Evolutionary conservation across 225 moss, liverwort and hornwort genomes (phyloP), one percentile per base, ranked within the genome.

Genomic region (Physcomitrium patens): DNA sequence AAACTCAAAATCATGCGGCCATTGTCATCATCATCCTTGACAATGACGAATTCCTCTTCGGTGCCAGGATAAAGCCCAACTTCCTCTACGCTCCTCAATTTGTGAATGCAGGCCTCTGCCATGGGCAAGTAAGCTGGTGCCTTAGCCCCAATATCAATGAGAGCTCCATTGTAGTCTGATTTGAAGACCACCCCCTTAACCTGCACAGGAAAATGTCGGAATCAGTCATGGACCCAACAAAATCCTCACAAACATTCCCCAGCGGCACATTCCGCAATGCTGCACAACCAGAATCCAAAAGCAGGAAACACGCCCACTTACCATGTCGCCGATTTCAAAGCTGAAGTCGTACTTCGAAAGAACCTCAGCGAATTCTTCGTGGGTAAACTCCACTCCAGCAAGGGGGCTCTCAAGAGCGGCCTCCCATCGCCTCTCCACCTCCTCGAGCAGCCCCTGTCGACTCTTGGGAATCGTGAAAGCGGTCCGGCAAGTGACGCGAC

Each of bases 311-410:
- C 3, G 15, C 12, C 23, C 13, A 60, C 73, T 24, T 76, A 86
- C 89, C 88, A 88, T 66, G 58, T 96, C 94, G 72, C 96, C 96
- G 48, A 96, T 84, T 84, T 96, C 96, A 27, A 94, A 96, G 81
- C 90, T 94, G 69, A 96, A 92, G 80, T 94, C 94, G 72, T 96
- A 94, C 80, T 96, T 96, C n/a, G 96, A 83, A 8, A 96, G 85
- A 8, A 92, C 96, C 28, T 96, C 94, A 6, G 92, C 81, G 27
- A 96, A 94, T 83, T 96, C 96, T 37, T 96, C 94, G 65, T 94
- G 88, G 5, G 92, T 86, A 57, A 96, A 96, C 17, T 87, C 82
- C 2, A 96, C 94, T 28, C 94, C 92, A 12, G 92, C 91, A 17
- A 96, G 69, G 1, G 96, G 96, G 15, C 83, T 89, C 46, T 96